Conservation (phyloP, 2,329 filamentous ascomycete genomes). For the Tolypocladium cylindrosporum region DNA sequence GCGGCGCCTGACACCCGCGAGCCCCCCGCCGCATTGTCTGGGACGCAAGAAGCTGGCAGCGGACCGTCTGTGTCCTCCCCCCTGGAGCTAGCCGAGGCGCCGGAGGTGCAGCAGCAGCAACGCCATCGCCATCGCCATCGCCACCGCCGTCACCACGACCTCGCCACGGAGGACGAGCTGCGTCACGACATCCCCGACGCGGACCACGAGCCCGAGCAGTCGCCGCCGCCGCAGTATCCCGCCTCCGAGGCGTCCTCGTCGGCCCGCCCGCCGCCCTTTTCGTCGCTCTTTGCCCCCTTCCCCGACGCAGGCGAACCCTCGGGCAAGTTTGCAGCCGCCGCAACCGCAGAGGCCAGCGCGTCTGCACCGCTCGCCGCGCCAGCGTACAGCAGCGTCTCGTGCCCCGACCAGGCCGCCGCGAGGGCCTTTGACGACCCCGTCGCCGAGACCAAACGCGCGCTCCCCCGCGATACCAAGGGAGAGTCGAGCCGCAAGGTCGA, state of each 20-base stretch:
- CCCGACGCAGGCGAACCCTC: conserved; percentile 25
- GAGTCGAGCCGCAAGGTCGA: conserved; percentile 64
- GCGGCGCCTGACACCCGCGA: conserved; percentile 9
- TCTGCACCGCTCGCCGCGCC: conserved; percentile 31
- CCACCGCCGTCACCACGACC: conserved; percentile 9
- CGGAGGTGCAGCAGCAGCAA: conserved; percentile 13
- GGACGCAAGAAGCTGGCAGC: conserved; percentile 18
- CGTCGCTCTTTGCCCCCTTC: conserved; percentile 42
- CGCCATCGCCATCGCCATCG: conserved; percentile 1
- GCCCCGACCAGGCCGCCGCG: conserved; percentile 24
- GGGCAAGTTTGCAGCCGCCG: conserved; percentile 20
- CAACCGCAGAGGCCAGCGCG: conserved; percentile 15
- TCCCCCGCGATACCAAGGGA: conserved; percentile 73
- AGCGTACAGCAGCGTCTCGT: conserved; percentile 35
- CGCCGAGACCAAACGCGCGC: conserved; percentile 73
- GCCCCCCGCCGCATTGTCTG: conserved; percentile 28
- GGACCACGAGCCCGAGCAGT: conserved; percentile 25
- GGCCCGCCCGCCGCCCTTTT: conserved; percentile 48
- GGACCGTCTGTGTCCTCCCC: conserved; percentile 23
- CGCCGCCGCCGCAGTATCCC: conserved; percentile 52
- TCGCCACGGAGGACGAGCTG: conserved; percentile 11
- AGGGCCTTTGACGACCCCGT: conserved; percentile 38
- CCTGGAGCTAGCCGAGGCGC: conserved; percentile 19
- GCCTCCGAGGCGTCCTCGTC: conserved; percentile 42
- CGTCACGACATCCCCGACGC: conserved; percentile 7